Conservation (phyloP, 2,329 filamentous ascomycete species). For the Trichoderma koningii region DNA sequence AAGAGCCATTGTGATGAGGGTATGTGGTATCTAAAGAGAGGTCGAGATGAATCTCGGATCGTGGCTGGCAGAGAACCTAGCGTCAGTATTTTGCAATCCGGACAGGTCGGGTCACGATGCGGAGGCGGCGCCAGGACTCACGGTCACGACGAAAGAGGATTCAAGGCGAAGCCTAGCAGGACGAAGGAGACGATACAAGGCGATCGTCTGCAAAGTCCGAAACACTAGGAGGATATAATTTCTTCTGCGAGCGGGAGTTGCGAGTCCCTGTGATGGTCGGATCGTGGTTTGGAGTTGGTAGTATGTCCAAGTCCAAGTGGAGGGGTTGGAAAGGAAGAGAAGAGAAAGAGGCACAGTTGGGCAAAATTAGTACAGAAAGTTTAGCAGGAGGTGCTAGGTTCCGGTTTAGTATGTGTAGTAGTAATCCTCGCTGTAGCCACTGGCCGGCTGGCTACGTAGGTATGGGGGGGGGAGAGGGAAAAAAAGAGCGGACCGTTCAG, state of each 20-base stretch:
- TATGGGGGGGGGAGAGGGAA: neutral
- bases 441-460: too few species aligned
- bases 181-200: slow-evolving; percentile 30
- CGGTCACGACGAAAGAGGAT: slow-evolving; percentile 31
- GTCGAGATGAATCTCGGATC: slow-evolving; percentile 33
- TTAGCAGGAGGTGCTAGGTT: too few species aligned
- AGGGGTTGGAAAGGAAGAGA: slow-evolving; percentile 25
- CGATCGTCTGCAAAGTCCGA: slow-evolving; percentile 28
- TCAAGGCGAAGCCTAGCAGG: slow-evolving; percentile 12
- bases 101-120: slow-evolving; percentile 28
- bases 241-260: slow-evolving; percentile 14
- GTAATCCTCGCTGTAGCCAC: too few species aligned
- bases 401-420: too few species aligned
- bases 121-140: slow-evolving; percentile 36
- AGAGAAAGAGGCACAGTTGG: slow-evolving; percentile 20
- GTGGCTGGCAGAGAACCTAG: slow-evolving; percentile 20
- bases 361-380: neutral
- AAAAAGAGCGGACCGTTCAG: too few species aligned
- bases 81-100: slow-evolving; percentile 24
- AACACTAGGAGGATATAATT: slow-evolving; percentile 9
- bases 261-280: slow-evolving; percentile 9
- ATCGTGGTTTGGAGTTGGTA: slow-evolving; percentile 19
- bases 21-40: slow-evolving; percentile 32
- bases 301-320: slow-evolving; percentile 22
- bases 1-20: slow-evolving; percentile 68